Percentiles rank a stretch among this genome's conserved stretches.
These are phyloP conservation scores for Ophiobolus disseminans DNA, from an alignment of 2,329 filamentous ascomycete species.

Conservation along the genomic window DNA sequence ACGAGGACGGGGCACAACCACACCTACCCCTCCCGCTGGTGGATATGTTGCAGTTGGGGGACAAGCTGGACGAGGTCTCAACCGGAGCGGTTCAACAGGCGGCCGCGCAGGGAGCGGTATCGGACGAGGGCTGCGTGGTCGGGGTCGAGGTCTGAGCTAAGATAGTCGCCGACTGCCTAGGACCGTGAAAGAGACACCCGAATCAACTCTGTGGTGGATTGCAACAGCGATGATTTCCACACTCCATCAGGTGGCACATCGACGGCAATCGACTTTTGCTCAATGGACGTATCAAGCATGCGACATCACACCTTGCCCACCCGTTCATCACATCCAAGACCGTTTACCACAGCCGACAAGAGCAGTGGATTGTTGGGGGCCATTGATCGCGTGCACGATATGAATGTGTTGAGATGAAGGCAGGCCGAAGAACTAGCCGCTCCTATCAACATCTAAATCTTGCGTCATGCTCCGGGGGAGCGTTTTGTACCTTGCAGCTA, in stretches of 20 bases:
- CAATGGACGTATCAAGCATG: no score
- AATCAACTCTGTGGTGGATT: no score
- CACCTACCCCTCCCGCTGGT: slow-evolving; percentile 39
- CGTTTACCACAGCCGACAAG: no score
- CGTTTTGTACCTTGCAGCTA: slow-evolving; percentile 24
- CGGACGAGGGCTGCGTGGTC: slow-evolving; percentile 50
- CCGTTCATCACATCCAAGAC: no score
- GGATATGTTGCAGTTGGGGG: slow-evolving; percentile 54
- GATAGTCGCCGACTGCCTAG: background rate
- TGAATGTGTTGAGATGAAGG: background rate
- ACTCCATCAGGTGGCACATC: no score
- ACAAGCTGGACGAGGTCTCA: slow-evolving; percentile 57
- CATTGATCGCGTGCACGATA: background rate
- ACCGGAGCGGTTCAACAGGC: slow-evolving; percentile 53
- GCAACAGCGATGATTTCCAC: no score
- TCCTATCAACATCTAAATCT: background rate
- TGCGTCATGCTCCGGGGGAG: slow-evolving; percentile 3
- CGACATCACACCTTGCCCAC: no score
- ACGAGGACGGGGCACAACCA: slow-evolving; percentile 40
- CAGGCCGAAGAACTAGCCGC: background rate
- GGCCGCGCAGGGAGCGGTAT: slow-evolving; percentile 54
- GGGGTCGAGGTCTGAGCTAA: slow-evolving; percentile 39
- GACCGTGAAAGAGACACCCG: background rate
- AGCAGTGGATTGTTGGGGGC: background rate
- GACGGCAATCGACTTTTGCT: no score